phyloP scores from a whole-genome alignment of 2,329 filamentous ascomycete species.

The Talaromyces sp. region DNA sequence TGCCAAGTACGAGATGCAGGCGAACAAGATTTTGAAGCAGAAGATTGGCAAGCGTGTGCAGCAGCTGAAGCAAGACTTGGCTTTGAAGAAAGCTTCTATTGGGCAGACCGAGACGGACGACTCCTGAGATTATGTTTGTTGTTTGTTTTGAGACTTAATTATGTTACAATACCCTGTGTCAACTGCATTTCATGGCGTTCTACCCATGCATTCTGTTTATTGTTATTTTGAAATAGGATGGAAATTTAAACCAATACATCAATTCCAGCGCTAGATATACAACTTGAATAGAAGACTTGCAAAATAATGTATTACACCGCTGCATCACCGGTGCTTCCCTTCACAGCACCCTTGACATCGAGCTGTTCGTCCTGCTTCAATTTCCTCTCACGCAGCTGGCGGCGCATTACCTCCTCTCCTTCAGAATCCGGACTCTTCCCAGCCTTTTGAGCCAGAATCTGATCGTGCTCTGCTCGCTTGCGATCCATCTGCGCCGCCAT shows the following conservation, averaged over 20 bases:
- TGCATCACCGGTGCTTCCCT: constrained; percentile 21
- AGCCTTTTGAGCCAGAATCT: constrained; percentile 22
- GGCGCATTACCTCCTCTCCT: constrained; percentile 15
- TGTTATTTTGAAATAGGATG: background rate
- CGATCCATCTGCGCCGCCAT: constrained; percentile 27
- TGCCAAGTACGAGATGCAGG: constrained; percentile 33
- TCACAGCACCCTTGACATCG: constrained; percentile 23
- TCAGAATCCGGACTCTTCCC: constrained; percentile 15
- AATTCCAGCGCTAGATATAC: background rate
- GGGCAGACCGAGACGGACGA: constrained; percentile 26
- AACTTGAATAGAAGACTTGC: background rate
- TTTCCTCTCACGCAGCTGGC: constrained; percentile 21
- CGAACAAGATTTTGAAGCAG: constrained; percentile 35
- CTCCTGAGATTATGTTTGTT: background rate
- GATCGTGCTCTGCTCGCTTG: constrained; percentile 31
- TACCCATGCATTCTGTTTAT: background rate
- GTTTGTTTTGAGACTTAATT: background rate
- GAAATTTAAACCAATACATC: background rate
- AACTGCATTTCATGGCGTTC: background rate
- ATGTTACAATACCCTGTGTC: constrained; percentile 4
- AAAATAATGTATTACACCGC: constrained; percentile 16
- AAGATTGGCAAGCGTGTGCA: constrained; percentile 42
- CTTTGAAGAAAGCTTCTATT: constrained; percentile 39
- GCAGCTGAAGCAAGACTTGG: constrained; percentile 38
- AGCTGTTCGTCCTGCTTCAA: constrained; percentile 22